Evolutionary conservation across 208 protist species (phyloP), one percentile per base, ranked within the genome.

Genomic region (Acanthamoeba healyi): DNA sequence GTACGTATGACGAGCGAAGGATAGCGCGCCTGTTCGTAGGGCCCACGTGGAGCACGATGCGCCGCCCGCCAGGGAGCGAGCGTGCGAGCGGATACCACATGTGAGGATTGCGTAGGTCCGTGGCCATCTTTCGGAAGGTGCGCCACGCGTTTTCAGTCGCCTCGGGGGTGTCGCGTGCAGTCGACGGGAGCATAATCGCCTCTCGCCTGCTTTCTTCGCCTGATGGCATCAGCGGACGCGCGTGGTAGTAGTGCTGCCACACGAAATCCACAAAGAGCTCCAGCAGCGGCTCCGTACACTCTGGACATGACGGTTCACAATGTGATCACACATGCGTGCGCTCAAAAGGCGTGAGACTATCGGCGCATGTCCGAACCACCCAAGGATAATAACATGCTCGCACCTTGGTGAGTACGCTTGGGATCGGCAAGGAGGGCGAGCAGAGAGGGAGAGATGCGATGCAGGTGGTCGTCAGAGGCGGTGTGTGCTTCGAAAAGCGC

Each of bases 11-110:
- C 12, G 15, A 61, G 22, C 22, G 15, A 61, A 26, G 63, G 19
- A 72, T 9, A 72, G 38, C 67, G 19, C 24, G n/a, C 67, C 67
- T 87, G 79, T 87, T 87, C 26, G 79, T 87, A 42, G 79, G 79
- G 26, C 79, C 79, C 12, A 87, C 34, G 44, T 87, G 79, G 22
- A 87, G 79, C 29, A 87, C 34, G 29, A 87, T 38, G 26, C 49
- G 40, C 12, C 79, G 79, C 6, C 49, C 32, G 67, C 61, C 61
- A 10, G 67, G 67, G 14, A 63, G 38, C 12, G 40, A n/a, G 26
- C 79, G 79, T 19, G 79, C 79, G 79, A 61, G 29, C 22, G 36
- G 79, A 32, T 87, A 87, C 79, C 79, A 87, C 29, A 22, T 26
- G 46, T 87, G 79, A 7, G 79, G 79, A 15, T 63, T 12, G 9